Evolutionary conservation across 2,329 filamentous ascomycete species (phyloP), one percentile per base, ranked within the genome.

Genomic region (Falciphora oryzae): DNA sequence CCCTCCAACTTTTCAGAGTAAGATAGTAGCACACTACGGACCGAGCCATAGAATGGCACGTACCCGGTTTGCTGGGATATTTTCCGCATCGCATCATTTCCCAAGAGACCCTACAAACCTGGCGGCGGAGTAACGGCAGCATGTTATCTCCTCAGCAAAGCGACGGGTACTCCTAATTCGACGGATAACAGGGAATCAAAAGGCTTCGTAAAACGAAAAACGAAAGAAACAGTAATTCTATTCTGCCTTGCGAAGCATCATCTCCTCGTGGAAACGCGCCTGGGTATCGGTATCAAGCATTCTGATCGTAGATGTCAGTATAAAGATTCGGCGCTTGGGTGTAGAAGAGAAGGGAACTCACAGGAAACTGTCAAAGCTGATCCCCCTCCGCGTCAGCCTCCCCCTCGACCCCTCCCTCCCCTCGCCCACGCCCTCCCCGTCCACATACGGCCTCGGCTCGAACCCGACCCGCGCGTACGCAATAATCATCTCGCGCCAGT

Each of bases 371-470:
- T 50, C 38, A 44, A 44, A 50, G 38, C 27, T 28, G 16, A 57
- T 29, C 7, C 44, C 59, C 35, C 44, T 50, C n/a, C 22, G n/a
- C 18, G 32, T 35, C 32, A 35, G 32, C 32, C 25, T n/a, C 22
- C 66, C 65, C 32, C 69, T 66, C 61, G 66, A 59, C 70, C 69
- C 70, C 18, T 53, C 57, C 25, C 35, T 57, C 32, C 56, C 61
- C 6, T 57, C 53, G 2, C 50, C 59, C 6, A 8, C 59, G 13
- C 28, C 59, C 29, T 35, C 59, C 6, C 59, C 59, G 11, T 25
- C 29, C 2, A 25, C 25, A 22, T 22, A 28, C 25, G 60, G 8
- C 32, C 25, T 50, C 35, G 60, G 60, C 60, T 16, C 44, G 60
- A 50, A 61, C 32, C 6, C 38, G 16, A 61, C 35, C 6, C 32